These are phyloP conservation scores for Pharnaceum exiguum DNA, from an alignment of 148 eudicot species.

Conservation along the genomic window DNA sequence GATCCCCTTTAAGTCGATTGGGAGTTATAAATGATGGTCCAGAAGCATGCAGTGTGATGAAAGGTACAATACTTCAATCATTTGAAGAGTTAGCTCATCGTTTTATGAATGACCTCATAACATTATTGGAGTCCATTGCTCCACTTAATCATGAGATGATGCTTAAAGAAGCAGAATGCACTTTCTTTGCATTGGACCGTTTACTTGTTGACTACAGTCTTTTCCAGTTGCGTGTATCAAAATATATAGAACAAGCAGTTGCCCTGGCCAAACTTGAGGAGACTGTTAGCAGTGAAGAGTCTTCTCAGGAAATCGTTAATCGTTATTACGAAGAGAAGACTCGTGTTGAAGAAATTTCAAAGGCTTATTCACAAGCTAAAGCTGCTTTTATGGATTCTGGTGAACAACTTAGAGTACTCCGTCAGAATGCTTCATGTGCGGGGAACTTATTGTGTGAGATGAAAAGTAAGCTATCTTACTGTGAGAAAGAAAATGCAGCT, in stretches of 20 bases:
- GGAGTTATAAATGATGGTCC: constrained; percentile 1
- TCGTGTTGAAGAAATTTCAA: constrained; percentile 3
- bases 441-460: background rate
- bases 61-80: constrained; percentile 3
- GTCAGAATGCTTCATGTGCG: background rate
- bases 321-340: constrained; percentile 9
- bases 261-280: constrained; percentile 17
- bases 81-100: constrained; percentile 8
- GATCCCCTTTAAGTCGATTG: background rate
- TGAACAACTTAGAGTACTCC: background rate
- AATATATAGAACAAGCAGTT: constrained; percentile 19
- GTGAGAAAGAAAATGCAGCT: constrained; percentile 5
- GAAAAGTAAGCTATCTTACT: background rate
- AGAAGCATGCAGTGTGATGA: constrained; percentile 3
- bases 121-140: constrained; percentile 7
- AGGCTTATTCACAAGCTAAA: background rate
- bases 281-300: background rate
- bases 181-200: constrained; percentile 7
- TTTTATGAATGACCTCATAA: constrained; percentile 7
- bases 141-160: constrained; percentile 15
- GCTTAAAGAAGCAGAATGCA: constrained; percentile 11
- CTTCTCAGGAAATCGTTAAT: constrained; percentile 1
- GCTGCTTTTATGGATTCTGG: constrained; percentile 5
- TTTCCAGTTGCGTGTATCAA: constrained; percentile 7
- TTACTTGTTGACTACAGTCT: constrained; percentile 16